phyloP scores from a whole-genome alignment of 306 rosid genomes.

The Coriaria nepalensis region DNA sequence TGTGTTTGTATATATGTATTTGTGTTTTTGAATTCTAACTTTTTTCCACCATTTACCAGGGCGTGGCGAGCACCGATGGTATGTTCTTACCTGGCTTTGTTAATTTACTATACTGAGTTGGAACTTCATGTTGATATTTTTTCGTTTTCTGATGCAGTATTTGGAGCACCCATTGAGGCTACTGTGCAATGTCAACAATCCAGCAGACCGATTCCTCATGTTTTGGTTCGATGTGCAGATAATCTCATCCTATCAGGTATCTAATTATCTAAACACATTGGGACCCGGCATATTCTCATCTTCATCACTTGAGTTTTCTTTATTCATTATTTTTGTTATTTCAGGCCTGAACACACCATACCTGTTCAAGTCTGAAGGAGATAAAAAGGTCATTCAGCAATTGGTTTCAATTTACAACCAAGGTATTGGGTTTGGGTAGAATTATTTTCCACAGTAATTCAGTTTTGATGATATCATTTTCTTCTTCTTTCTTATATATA shows the following conservation, averaged over 20 bases:
- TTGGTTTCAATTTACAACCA: constrained; percentile 77
- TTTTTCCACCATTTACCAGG: constrained; percentile 38
- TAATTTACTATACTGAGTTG: background rate
- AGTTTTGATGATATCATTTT: constrained; percentile 10
- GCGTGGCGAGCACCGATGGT: constrained; percentile 93
- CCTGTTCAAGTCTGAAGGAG: constrained; percentile 78
- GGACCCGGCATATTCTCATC: too few relatives aligned
- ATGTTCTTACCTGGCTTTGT: constrained; percentile 21
- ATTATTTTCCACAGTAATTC: constrained; percentile 10
- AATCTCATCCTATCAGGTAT: constrained; percentile 83
- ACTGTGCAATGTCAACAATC: constrained; percentile 71
- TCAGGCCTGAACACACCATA: constrained; percentile 62
- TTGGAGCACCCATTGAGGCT: constrained; percentile 86
- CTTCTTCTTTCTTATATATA: constrained; percentile 8
- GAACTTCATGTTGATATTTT: too few relatives aligned
- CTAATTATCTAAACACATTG: background rate
- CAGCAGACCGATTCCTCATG: constrained; percentile 62
- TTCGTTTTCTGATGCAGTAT: constrained; percentile 25
- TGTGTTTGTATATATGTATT: too few relatives aligned
- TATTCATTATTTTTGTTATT: constrained; percentile 12
- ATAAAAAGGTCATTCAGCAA: constrained; percentile 66
- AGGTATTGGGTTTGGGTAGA: constrained; percentile 29
- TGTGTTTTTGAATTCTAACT: too few relatives aligned
- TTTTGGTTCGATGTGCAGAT: constrained; percentile 79
- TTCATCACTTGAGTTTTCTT: background rate